Evolutionary conservation across 495 filamentous ascomycete species (phyloP), one percentile per base, ranked within the genome.

Genomic region (Penicillium turbatum): DNA sequence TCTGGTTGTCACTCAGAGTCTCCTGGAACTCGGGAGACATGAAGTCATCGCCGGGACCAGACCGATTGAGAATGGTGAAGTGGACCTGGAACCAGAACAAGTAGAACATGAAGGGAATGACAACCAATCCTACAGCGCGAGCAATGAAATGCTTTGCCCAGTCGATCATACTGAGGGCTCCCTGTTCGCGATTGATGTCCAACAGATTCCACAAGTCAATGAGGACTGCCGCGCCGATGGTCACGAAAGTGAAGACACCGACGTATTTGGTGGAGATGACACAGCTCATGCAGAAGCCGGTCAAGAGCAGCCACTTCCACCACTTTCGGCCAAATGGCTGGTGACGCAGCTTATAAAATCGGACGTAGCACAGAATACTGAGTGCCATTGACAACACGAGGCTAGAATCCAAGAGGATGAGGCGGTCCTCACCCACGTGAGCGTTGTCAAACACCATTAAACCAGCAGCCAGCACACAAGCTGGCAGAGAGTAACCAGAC

Each of bases 41-140:
- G 75, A 98, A 98, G 54, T 98, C 93, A 63, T 98, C 95, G 36
- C 93, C 93, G 39, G 93, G 93, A 29, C 93, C 93, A 32, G 92
- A 97, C 44, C 86, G 81, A 36, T 76, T 86, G 48, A 98, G 78
- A 61, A 98, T 88, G 21, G 90, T 79, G 67, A 98, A 97, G 72
- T 98, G 93, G 29, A 97, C 91, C 77, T 97, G 93, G 84, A 98
- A 98, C 95, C 95, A 98, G 79, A 98, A 98, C 27, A 98, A 81
- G 69, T 97, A 98, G 72, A 97, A 93, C 60, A 97, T 79, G 81
- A 97, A 96, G 32, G 93, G 93, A 44, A 97, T 80, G 38, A 95
- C 62, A 59, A 97, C 89, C 34, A 98, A 77, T 8, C 85, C 90
- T 59, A 93, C 76, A 13, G 82, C 79, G 27, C 93, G 88, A 60